A percentile compares a stretch with the other conserved stretches of the same genome.
These are phyloP conservation scores for Tardiomyces digboiensis DNA, from an alignment of 1,139 yeast genomes.

Conservation along the genomic window DNA sequence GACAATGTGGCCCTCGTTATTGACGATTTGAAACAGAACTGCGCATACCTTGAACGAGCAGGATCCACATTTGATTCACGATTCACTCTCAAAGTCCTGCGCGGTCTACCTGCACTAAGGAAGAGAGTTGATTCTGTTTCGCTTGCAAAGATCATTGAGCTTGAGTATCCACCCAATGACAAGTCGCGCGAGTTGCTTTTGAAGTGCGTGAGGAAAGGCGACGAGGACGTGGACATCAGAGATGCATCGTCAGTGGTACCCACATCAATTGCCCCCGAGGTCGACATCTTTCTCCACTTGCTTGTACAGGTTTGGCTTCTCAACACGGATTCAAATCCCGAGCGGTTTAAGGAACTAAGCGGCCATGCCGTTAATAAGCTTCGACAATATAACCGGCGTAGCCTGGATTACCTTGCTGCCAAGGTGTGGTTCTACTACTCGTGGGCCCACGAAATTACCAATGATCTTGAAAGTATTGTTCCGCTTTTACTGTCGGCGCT, in stretches of 20 bases:
- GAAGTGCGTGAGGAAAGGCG: conserved; percentile 8
- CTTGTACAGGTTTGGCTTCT: conserved; percentile 68
- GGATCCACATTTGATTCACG: conserved; percentile 77
- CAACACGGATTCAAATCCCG: conserved; percentile 31
- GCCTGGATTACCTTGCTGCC: conserved; percentile 80
- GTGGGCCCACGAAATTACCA: conserved; percentile 61
- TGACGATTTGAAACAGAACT: conserved; percentile 42
- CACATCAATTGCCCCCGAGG: conserved; percentile 44
- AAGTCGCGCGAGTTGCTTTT: neutral
- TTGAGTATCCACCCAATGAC: conserved; percentile 39
- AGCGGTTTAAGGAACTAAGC: conserved; percentile 18
- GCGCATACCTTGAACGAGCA: conserved; percentile 55
- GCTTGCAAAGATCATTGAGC: conserved; percentile 44
- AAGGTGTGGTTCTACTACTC: conserved; percentile 91
- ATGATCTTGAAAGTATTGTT: conserved; percentile 50
- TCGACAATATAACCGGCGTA: conserved; percentile 63
- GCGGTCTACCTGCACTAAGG: conserved; percentile 74
- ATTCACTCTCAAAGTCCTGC: conserved; percentile 73
- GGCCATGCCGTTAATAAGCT: conserved; percentile 45
- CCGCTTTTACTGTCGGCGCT: conserved; percentile 60
- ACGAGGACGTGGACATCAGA: conserved; percentile 20
- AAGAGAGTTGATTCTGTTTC: conserved; percentile 46
- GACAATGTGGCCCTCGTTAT: conserved; percentile 1
- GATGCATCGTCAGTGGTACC: conserved; percentile 9
- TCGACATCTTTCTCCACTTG: conserved; percentile 72